Percentiles rank a stretch among this genome's conserved stretches.
Evolutionary conservation across 1,284 basidiomycete species (phyloP).

Genomic region (Sanghuangporus baumii): DNA sequence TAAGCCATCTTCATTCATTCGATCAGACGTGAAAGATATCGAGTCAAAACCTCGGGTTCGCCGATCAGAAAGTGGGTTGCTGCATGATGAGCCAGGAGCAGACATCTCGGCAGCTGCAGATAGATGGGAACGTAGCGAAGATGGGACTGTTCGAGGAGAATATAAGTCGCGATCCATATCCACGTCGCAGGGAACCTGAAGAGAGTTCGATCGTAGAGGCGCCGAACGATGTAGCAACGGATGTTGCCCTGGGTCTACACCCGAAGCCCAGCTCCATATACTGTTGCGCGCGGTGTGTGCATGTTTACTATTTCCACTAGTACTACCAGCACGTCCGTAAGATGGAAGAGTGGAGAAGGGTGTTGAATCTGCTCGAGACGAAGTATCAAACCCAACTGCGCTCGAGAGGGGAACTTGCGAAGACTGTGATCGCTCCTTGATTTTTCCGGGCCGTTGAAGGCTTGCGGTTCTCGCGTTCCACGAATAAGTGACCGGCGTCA

Average conservation of each 20-base stretch:
- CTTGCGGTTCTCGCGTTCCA: slow-evolving; percentile 2
- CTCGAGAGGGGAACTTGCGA: neutral
- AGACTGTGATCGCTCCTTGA: neutral
- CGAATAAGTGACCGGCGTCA: slow-evolving; percentile 1
- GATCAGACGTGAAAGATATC: slow-evolving; percentile 2
- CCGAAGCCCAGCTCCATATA: slow-evolving; percentile 6
- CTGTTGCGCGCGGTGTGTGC: neutral
- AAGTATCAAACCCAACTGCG: neutral
- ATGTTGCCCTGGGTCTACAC: slow-evolving; percentile 1
- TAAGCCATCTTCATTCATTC: neutral
- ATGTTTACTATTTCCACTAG: neutral
- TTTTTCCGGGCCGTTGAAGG: neutral
- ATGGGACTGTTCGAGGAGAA: neutral
- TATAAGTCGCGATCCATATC: neutral
- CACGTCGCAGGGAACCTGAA: slow-evolving; percentile 8
- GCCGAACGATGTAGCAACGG: slow-evolving; percentile 9
- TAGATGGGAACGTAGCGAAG: neutral
- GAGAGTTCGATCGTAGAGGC: slow-evolving; percentile 1
- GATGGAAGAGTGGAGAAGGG: neutral
- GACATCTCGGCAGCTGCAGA: neutral
- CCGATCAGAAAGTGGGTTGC: neutral
- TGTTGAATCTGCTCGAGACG: neutral
- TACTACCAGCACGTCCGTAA: neutral
- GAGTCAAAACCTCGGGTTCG: neutral
- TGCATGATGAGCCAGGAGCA: slow-evolving; percentile 1